A percentile compares a stretch with the other conserved stretches of the same genome.
Conservation (phyloP, 2,329 filamentous ascomycete species). For the Kalmusia sp. region DNA sequence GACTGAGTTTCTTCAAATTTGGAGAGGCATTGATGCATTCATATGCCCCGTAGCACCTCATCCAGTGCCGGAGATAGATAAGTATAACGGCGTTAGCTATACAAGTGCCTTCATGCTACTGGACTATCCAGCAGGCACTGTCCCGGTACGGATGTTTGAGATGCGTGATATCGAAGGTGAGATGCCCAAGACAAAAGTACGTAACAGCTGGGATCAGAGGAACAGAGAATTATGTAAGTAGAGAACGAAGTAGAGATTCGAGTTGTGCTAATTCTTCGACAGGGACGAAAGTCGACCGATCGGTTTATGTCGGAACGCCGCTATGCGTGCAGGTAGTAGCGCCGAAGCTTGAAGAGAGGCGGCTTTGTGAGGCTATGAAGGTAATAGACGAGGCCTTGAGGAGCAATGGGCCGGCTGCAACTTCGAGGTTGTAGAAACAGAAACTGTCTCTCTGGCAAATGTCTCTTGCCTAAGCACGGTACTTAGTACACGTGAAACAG, state of each 20-base stretch:
- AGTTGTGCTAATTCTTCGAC: neutral
- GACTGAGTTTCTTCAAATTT: slow-evolving; percentile 64
- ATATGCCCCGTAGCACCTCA: slow-evolving; percentile 70
- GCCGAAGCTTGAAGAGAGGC: slow-evolving; percentile 62
- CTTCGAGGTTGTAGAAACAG: slow-evolving; percentile 4
- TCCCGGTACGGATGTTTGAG: slow-evolving; percentile 62
- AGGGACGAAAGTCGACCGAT: slow-evolving; percentile 58
- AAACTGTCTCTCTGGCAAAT: too few species aligned
- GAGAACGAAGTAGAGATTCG: slow-evolving; percentile 16
- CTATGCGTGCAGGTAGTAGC: slow-evolving; percentile 65
- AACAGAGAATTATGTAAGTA: slow-evolving; percentile 64
- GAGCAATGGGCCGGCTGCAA: neutral
- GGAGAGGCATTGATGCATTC: slow-evolving; percentile 66
- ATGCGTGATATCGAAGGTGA: slow-evolving; percentile 60
- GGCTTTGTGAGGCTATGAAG: slow-evolving; percentile 61
- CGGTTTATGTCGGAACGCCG: slow-evolving; percentile 61
- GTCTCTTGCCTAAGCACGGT: too few species aligned
- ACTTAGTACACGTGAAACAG: too few species aligned
- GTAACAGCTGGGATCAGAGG: slow-evolving; percentile 66
- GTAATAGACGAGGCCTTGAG: slow-evolving; percentile 57
- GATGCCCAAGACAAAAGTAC: slow-evolving; percentile 45
- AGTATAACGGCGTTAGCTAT: slow-evolving; percentile 69
- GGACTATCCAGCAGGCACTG: slow-evolving; percentile 65
- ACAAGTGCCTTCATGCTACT: slow-evolving; percentile 67
- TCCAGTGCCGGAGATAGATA: slow-evolving; percentile 67